Percentiles rank a stretch among this genome's conserved stretches.
phyloP scores from a whole-genome alignment of 2,329 filamentous ascomycete species.

The Lasiodiplodia hormozganensis region DNA sequence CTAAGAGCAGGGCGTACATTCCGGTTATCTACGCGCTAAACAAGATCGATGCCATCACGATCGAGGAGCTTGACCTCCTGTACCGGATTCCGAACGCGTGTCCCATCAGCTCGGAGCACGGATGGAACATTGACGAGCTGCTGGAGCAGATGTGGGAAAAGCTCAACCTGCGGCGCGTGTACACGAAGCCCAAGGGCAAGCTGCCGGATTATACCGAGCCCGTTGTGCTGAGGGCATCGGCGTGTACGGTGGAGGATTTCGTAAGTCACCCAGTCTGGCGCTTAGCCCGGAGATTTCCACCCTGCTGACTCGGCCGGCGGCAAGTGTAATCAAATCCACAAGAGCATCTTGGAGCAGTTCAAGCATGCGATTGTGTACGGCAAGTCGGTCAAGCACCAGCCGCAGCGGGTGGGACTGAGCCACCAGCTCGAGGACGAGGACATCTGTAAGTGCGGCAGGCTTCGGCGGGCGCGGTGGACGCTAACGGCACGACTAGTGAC shows the following conservation, averaged over 20 bases:
- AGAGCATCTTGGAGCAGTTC: conserved; percentile 94
- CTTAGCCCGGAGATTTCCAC: conserved; percentile 8
- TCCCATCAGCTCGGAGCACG: conserved; percentile 92
- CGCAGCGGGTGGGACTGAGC: conserved; percentile 87
- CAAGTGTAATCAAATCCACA: conserved; percentile 96
- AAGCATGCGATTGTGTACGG: conserved; percentile 95
- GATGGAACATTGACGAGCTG: conserved; percentile 97
- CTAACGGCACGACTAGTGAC: conserved; percentile 47
- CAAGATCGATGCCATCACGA: conserved; percentile 98
- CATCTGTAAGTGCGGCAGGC: conserved; percentile 72
- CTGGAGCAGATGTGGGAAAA: conserved; percentile 99
- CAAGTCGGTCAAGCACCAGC: conserved; percentile 98
- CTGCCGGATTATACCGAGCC: conserved; percentile 90
- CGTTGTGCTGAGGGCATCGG: conserved; percentile 82
- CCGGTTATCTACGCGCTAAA: conserved; percentile 99
- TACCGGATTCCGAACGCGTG: conserved; percentile 97
- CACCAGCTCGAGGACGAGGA: conserved; percentile 97
- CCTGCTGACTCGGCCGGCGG: conserved; percentile 44
- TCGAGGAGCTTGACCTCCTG: conserved; percentile 93
- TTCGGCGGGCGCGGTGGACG: neutral
- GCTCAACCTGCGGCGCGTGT: conserved; percentile 86
- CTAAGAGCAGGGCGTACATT: conserved; percentile 93
- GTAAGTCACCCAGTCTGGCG: conserved; percentile 63
- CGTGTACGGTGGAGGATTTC: conserved; percentile 95
- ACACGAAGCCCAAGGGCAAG: conserved; percentile 97